Evolutionary conservation across 108 stramenopile species (phyloP).

Genomic region (Pseudonitzschia multiseries): DNA sequence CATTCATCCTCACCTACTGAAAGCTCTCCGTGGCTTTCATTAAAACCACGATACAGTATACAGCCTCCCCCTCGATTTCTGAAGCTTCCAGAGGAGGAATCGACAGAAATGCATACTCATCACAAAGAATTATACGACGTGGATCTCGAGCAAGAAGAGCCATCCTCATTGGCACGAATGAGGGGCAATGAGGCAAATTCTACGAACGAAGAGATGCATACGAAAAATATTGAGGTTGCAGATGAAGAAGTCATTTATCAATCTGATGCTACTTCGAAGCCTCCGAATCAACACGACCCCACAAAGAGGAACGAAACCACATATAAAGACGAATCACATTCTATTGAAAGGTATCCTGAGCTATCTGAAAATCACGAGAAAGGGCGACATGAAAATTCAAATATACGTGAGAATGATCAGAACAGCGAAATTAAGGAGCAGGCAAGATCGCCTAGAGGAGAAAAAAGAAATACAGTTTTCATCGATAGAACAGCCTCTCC

Average conservation of each 20-base stretch:
- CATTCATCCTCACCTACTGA: not conserved
- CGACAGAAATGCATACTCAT: not conserved
- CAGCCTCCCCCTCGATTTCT: conserved; percentile 21
- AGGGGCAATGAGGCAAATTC: not conserved
- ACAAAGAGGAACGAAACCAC: not conserved
- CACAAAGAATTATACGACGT: not conserved
- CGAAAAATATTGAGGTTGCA: not conserved
- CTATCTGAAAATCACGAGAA: not conserved
- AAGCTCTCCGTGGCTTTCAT: not conserved
- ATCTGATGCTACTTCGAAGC: not conserved
- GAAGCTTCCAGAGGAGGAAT: conserved; percentile 18
- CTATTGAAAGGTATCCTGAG: not conserved
- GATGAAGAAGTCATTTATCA: not conserved
- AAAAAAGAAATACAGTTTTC: not conserved
- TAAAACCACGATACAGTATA: conserved; percentile 17
- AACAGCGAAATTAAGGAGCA: not conserved
- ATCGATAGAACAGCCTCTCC: not conserved
- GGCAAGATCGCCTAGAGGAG: not conserved
- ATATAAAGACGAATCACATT: not conserved
- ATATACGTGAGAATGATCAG: not conserved
- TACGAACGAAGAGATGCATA: not conserved
- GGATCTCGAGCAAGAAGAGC: not conserved
- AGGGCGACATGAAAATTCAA: not conserved
- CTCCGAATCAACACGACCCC: not conserved
- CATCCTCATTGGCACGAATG: not conserved